Percentiles rank a stretch among this genome's conserved stretches.
Conservation (phyloP, 2,329 filamentous ascomycete species). For the Cladosporium sp. region DNA sequence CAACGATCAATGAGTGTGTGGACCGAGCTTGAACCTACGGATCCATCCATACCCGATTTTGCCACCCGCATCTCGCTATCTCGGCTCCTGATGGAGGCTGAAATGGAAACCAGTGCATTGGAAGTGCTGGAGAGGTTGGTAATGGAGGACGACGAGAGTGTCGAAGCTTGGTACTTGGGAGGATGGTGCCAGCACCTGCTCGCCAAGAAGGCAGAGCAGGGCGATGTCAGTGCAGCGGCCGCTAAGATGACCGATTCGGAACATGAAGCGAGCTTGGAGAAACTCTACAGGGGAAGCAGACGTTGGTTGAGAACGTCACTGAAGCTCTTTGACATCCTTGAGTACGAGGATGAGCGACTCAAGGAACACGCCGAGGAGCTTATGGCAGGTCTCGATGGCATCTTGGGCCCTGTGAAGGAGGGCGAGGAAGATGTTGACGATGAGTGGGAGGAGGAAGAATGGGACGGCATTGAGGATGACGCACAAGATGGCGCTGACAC, state of each 20-base stretch:
- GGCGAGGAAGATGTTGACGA: conserved; percentile 45
- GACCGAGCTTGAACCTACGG: conserved; percentile 73
- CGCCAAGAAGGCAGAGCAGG: conserved; percentile 63
- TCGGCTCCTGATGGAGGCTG: conserved; percentile 84
- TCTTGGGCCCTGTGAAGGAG: conserved; percentile 43
- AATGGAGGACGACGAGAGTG: conserved; percentile 85
- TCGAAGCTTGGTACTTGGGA: conserved; percentile 95
- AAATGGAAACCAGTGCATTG: conserved; percentile 80
- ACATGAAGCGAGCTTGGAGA: conserved; percentile 54
- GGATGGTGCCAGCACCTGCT: conserved; percentile 87
- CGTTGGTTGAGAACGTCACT: conserved; percentile 82
- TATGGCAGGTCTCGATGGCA: conserved; percentile 50
- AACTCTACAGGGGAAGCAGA: conserved; percentile 70
- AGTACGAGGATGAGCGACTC: conserved; percentile 82
- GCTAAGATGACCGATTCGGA: conserved; percentile 34
- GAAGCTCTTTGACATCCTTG: conserved; percentile 72
- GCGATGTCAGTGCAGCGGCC: conserved; percentile 34
- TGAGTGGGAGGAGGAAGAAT: conserved; percentile 38
- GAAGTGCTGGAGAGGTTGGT: conserved; percentile 82
- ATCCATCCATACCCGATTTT: conserved; percentile 78
- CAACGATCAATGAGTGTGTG: conserved; percentile 78
- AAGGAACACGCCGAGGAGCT: conserved; percentile 75
- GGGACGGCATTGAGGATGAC: conserved; percentile 38
- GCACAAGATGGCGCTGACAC: conserved; percentile 35
- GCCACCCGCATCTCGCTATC: conserved; percentile 80